A percentile compares a stretch with the other conserved stretches of the same genome.
Evolutionary conservation across 2,329 filamentous ascomycete genomes (phyloP).

Genomic region (Phaeosphaeria sp.): DNA sequence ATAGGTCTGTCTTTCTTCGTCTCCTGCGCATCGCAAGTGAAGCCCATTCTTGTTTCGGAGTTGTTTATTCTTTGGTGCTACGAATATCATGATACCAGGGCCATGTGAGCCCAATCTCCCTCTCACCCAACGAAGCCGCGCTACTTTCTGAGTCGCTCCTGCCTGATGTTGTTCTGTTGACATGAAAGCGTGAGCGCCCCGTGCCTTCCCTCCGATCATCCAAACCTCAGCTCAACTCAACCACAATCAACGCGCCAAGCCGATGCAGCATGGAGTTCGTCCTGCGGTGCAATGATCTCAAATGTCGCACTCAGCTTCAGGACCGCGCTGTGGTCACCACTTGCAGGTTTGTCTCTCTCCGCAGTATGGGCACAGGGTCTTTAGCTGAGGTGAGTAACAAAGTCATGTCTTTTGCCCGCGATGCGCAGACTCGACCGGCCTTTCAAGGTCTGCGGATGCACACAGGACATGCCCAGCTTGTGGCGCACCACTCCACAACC

Average conservation of each 20-base stretch:
- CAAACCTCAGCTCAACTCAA: not conserved
- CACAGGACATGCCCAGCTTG: constrained; percentile 78
- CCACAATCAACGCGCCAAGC: constrained; percentile 1
- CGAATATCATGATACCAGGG: constrained; percentile 8
- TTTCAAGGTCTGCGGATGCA: constrained; percentile 63
- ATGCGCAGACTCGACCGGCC: constrained; percentile 71
- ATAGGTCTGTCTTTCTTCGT: constrained; percentile 13
- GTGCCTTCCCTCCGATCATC: constrained; percentile 4
- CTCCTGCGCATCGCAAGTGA: not conserved
- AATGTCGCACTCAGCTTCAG: constrained; percentile 73
- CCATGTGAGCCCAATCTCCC: not conserved
- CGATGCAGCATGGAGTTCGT: constrained; percentile 69
- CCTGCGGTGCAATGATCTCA: constrained; percentile 80
- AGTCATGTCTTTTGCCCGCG: constrained; percentile 83
- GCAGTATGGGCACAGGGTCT: not conserved
- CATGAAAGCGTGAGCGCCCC: constrained; percentile 6
- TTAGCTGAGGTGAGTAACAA: constrained; percentile 44
- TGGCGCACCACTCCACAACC: constrained; percentile 68
- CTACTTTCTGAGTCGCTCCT: constrained; percentile 16
- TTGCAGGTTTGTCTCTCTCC: constrained; percentile 70
- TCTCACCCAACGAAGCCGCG: not conserved
- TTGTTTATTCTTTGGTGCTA: not conserved
- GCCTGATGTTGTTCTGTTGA: constrained; percentile 17
- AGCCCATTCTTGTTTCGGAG: not conserved
- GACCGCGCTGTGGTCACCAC: constrained; percentile 84